Evolutionary conservation across 2,329 filamentous ascomycete genomes (phyloP), one percentile per base, ranked within the genome.

Genomic region (Colletotrichum melonis): DNA sequence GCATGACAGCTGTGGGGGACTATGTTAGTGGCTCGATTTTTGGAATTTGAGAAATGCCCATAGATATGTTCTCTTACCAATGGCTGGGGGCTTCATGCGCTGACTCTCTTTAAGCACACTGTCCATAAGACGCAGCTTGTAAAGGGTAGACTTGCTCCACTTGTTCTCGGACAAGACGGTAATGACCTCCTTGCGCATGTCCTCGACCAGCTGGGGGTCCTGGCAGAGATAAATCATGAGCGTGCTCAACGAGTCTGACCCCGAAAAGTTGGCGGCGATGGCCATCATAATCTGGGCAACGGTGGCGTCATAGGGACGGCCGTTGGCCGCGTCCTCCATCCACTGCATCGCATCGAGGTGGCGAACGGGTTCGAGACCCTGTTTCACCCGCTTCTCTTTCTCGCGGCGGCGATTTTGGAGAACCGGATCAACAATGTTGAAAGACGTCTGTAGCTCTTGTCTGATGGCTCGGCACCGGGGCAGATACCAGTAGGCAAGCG

Each of bases 251-350:
- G 79, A 66, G 58, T 84, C 81, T 2, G 82, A 81, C 0, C 84
- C 85, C 11, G 82, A 85, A 76, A 86, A 84, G 35, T 86, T 84
- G 12, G 84, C 83, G 3, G 81, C 82, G 58, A 95, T 93, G 58
- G 93, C 89, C 0, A 97, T 95, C 8, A 98, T 88, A 35, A 94
- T 87, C 79, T 97, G 94, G 49, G 94, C 94, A 14, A 81, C 82
- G 24, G 92, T 85, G 0, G 87, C 83, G 80, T 95, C 89, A 80
- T 95, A 95, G 11, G 84, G 92, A 68, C 87, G 86, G 35, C 90
- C 87, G 85, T 80, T 79, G 4, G 81, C 78, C 8, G 79, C 73
- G n/a, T 54, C 49, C 38, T 84, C 80, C 74, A 85, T 82, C 85
- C 84, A 87, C 28, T 84, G 83, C 38, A 86, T 79, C 6, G 82